Evolutionary conservation across 805 yeast genomes (phyloP), one percentile per base, ranked within the genome.

Genomic region (Phaffomyces thermotolerans): DNA sequence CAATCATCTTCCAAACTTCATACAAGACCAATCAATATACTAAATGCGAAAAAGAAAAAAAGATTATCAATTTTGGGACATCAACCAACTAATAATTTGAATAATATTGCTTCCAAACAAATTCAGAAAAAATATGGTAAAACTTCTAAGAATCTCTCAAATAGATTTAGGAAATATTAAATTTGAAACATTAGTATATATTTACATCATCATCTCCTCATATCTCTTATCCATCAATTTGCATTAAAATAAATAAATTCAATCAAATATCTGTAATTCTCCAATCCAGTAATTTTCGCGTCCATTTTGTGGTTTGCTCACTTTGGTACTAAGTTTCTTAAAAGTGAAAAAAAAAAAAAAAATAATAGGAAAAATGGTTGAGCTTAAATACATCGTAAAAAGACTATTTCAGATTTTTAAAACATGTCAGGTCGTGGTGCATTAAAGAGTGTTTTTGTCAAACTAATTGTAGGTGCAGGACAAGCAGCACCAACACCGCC

Each of bases 401-500:
- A n/a, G 6, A 13, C 14, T 29, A 29, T 13, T 2, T 24, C 20
- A 4, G 8, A 13, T n/a, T 13, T 29, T 20, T 13, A 12, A 5
- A 38, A 5, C 41, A 58, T 57, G 62, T 50, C 62, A 25, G 48
- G 51, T 42, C 58, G 52, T 45, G 59, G 53, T 36, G 40, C 51
- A 5, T 37, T 52, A 10, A 58, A 58, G 49, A 58, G 53, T 42
- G 79, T 61, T 69, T 81, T 90, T 54, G 88, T 91, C 42, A 93
- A 91, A 65, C 76, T 91, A 48, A 81, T 91, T 40, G 98, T 91
- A 4, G 96, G 91, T 8, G 98, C 99, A 6, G 98, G 98, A 4
- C 86, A 89, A 63, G 99, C 99, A 0, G 93, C 97, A 2, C 98
- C 99, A 35, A 83, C 96, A 3, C 99, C 99, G 25, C 99, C 99